phyloP scores from a whole-genome alignment of 805 yeast species.

The Schizosaccharomyces japonicus region DNA sequence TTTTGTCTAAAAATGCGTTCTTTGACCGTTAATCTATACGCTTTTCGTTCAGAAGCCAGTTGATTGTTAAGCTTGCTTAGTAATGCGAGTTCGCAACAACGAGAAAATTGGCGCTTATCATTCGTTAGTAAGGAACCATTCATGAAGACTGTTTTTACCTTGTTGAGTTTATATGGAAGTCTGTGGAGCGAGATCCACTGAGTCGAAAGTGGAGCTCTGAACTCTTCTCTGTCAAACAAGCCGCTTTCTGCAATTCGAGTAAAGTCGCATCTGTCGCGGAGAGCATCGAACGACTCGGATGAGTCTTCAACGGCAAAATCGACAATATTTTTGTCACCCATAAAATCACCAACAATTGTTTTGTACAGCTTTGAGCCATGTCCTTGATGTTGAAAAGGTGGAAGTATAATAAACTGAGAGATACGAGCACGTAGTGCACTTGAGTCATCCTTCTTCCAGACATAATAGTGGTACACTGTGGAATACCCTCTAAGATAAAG shows the following conservation, averaged over 20 bases:
- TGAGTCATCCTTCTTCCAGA: constrained; percentile 30
- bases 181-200: constrained; percentile 19
- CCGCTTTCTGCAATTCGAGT: constrained; percentile 20
- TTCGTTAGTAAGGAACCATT: not conserved
- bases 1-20: constrained; percentile 55
- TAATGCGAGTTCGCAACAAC: constrained; percentile 55
- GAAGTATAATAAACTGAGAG: constrained; percentile 66
- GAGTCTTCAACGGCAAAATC: constrained; percentile 90
- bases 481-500: constrained; percentile 42
- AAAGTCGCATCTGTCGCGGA: constrained; percentile 66
- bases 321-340: constrained; percentile 25
- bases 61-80: constrained; percentile 18
- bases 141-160: not conserved
- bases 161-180: not conserved
- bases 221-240: constrained; percentile 11
- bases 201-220: constrained; percentile 10
- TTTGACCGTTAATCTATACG: constrained; percentile 38
- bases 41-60: constrained; percentile 12
- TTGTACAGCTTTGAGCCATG: constrained; percentile 45
- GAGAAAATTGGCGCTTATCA: constrained; percentile 43
- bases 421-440: constrained; percentile 53
- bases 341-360: constrained; percentile 32
- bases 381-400: constrained; percentile 53
- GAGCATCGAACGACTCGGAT: constrained; percentile 70
- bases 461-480: constrained; percentile 68